Evolutionary conservation across 2,329 filamentous ascomycete genomes (phyloP).

Genomic region (Diaporthe ilicicola): DNA sequence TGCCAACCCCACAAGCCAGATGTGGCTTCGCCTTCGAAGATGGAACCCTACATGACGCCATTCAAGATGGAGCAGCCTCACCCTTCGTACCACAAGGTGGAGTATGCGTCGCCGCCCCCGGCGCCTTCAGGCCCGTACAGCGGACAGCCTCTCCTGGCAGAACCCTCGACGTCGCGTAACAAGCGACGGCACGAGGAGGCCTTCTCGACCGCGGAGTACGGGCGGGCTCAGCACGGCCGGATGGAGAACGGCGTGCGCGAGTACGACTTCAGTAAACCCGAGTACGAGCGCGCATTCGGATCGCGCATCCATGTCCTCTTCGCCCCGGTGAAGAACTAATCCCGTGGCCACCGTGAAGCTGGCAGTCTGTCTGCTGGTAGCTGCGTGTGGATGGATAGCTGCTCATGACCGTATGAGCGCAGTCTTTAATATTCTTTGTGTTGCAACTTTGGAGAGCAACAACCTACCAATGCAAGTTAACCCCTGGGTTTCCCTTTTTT

Average conservation of each 20-base stretch:
- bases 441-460: neutral
- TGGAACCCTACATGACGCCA: constrained; percentile 17
- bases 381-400: neutral
- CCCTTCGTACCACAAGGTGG: constrained; percentile 22
- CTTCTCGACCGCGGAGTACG: constrained; percentile 20
- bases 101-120: neutral
- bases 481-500: neutral
- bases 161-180: constrained; percentile 4
- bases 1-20: constrained; percentile 13
- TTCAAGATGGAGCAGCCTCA: constrained; percentile 16
- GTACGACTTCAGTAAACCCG: constrained; percentile 19
- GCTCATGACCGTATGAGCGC: neutral
- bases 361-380: too few relatives aligned
- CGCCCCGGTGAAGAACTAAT: neutral
- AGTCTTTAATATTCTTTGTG: neutral
- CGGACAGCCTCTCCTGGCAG: neutral
- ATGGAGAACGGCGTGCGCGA: constrained; percentile 17
- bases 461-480: neutral
- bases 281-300: constrained; percentile 25
- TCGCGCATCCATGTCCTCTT: constrained; percentile 11
- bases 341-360: too few relatives aligned
- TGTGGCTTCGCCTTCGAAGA: constrained; percentile 12
- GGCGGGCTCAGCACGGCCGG: constrained; percentile 30
- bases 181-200: constrained; percentile 31
- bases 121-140: constrained; percentile 9